These are phyloP conservation scores for Ustilago crameri DNA, from an alignment of 1,284 basidiomycete species.

Conservation along the genomic window DNA sequence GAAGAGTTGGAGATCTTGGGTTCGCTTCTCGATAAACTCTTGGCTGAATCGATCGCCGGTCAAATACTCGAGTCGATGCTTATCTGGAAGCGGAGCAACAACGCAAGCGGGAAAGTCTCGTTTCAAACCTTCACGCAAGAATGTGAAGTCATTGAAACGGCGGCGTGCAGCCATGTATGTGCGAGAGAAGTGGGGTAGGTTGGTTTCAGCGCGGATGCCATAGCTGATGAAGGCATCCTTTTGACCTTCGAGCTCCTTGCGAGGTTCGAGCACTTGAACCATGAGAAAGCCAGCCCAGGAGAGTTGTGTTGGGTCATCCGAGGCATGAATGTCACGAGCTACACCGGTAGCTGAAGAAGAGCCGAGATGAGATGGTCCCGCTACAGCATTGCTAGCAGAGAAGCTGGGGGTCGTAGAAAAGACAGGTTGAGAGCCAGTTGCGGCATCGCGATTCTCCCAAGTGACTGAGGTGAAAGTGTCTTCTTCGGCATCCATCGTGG, in stretches of 20 bases:
- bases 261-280: constrained; percentile 86
- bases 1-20: constrained; percentile 90
- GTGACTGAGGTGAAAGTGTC: constrained; percentile 63
- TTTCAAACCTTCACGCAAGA: constrained; percentile 86
- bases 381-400: constrained; percentile 23
- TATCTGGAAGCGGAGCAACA: constrained; percentile 93
- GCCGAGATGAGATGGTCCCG: constrained; percentile 19
- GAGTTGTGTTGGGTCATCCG: constrained; percentile 25
- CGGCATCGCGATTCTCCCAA: constrained; percentile 51
- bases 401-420: constrained; percentile 28
- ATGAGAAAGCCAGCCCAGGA: constrained; percentile 63
- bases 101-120: constrained; percentile 96
- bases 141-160: constrained; percentile 96
- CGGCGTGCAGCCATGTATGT: constrained; percentile 79
- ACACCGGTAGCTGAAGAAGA: constrained; percentile 18
- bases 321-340: constrained; percentile 22
- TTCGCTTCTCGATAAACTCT: constrained; percentile 93
- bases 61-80: constrained; percentile 90
- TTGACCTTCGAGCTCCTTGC: constrained; percentile 93
- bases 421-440: constrained; percentile 38
- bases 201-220: constrained; percentile 88
- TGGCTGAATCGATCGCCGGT: constrained; percentile 96
- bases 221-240: constrained; percentile 93
- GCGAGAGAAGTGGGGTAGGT: constrained; percentile 76
- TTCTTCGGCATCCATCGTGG: constrained; percentile 49